Conservation (phyloP, 2,329 filamentous ascomycete species). For the Fusarium sp. region DNA sequence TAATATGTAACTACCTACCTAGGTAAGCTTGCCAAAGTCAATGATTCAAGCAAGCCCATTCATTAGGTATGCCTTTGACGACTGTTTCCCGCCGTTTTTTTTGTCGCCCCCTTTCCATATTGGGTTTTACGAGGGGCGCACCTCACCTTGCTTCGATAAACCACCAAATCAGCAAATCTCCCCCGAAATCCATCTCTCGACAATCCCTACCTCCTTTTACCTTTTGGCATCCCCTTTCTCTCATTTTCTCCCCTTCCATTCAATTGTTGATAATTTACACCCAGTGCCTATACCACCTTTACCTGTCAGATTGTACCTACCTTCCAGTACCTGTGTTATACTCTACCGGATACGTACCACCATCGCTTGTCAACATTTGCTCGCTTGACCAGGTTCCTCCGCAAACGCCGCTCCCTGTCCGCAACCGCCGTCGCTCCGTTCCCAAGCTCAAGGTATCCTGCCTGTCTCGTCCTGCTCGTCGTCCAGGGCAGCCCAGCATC, state of each 20-base stretch:
- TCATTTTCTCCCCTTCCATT: constrained; percentile 3
- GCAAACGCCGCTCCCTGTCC: constrained; percentile 31
- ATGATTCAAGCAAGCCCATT: constrained; percentile 28
- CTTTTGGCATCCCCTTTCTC: constrained; percentile 14
- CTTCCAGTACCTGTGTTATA: background rate
- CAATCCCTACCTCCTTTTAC: constrained; percentile 27
- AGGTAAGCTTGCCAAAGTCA: constrained; percentile 1
- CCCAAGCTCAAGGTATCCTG: constrained; percentile 9
- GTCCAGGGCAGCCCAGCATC: constrained; percentile 31
- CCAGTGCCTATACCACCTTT: background rate
- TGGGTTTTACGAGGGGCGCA: constrained; percentile 25
- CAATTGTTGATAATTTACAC: background rate
- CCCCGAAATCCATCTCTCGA: constrained; percentile 18
- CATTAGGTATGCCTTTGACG: constrained; percentile 3
- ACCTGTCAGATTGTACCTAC: background rate
- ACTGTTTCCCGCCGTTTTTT: constrained; percentile 31
- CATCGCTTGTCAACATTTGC: constrained; percentile 20
- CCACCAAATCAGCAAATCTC: constrained; percentile 37
- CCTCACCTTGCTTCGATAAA: constrained; percentile 26
- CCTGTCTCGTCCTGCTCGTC: constrained; percentile 17
- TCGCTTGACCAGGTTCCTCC: constrained; percentile 27
- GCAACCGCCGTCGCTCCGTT: constrained; percentile 16
- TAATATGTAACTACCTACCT: background rate
- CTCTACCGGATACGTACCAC: constrained; percentile 12
- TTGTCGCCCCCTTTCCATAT: constrained; percentile 33